A percentile compares a stretch with the other conserved stretches of the same genome.
Conservation (phyloP, 1,284 basidiomycete species). For the Ceratobasidium sp. region DNA sequence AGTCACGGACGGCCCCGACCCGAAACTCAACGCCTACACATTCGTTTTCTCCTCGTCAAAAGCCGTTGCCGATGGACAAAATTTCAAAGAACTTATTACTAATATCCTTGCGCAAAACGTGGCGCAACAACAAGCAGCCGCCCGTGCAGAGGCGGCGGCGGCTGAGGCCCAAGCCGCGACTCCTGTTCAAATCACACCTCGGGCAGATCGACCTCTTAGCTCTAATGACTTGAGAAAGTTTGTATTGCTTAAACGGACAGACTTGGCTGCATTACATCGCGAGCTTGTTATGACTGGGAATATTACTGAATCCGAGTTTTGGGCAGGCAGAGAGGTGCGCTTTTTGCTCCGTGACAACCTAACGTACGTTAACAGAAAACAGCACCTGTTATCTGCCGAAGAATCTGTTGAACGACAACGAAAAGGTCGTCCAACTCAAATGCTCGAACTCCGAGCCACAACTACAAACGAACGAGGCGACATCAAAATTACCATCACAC, state of each 20-base stretch:
- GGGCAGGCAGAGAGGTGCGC: constrained; percentile 90
- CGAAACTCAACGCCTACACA: constrained; percentile 67
- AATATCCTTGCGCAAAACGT: constrained; percentile 76
- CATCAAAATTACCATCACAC: constrained; percentile 91
- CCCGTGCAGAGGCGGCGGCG: constrained; percentile 50
- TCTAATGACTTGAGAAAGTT: constrained; percentile 71
- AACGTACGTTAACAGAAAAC: constrained; percentile 46
- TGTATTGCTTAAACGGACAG: constrained; percentile 81
- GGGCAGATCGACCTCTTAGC: constrained; percentile 58
- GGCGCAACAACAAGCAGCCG: constrained; percentile 26
- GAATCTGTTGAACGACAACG: constrained; percentile 79
- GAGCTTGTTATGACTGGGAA: constrained; percentile 88
- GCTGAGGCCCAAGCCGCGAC: constrained; percentile 44
- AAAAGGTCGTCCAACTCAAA: constrained; percentile 81
- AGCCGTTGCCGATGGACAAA: constrained; percentile 77
- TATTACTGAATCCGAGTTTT: constrained; percentile 92
- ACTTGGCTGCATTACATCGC: constrained; percentile 81
- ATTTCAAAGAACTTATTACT: constrained; percentile 82
- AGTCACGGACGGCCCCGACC: constrained; percentile 40
- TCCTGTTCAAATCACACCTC: constrained; percentile 58
- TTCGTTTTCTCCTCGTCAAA: constrained; percentile 81
- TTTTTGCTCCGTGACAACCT: constrained; percentile 10
- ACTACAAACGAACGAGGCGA: constrained; percentile 78
- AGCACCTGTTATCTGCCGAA: constrained; percentile 80
- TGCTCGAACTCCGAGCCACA: constrained; percentile 34